Conservation (phyloP, 306 rosid genomes). For the Lablab purpureus region DNA sequence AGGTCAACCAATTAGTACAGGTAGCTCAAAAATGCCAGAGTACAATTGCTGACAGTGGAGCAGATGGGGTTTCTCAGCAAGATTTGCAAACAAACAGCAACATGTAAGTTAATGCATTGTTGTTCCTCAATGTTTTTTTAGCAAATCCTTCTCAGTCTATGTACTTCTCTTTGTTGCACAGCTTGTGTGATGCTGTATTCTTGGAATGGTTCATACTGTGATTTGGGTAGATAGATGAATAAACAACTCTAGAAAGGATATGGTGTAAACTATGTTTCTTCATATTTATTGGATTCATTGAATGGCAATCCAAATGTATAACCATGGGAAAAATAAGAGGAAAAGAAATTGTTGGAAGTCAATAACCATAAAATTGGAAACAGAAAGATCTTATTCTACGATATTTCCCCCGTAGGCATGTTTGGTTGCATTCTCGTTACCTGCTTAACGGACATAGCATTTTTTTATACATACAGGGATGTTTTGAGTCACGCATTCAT, state of each 20-base stretch:
- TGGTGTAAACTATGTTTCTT: not conserved
- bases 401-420: not conserved
- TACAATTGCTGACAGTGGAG: constrained; percentile 86
- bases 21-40: constrained; percentile 94
- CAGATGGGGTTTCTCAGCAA: constrained; percentile 90
- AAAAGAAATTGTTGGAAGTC: too few relatives aligned
- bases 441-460: not conserved
- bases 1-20: constrained; percentile 93
- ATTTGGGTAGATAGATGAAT: not conserved
- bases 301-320: not conserved
- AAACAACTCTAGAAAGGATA: not conserved
- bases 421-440: not conserved
- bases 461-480: not conserved
- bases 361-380: not conserved
- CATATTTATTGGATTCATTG: not conserved
- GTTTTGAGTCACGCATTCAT: not conserved
- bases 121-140: constrained; percentile 4
- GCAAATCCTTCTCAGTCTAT: not conserved
- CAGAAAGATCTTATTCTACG: not conserved
- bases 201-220: not conserved
- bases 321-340: not conserved
- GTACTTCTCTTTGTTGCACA: not conserved
- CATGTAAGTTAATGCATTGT: constrained; percentile 67
- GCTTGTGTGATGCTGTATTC: not conserved
- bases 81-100: constrained; percentile 91